Evolutionary conservation across 352 stramenopile genomes (phyloP).

Genomic region (Phytophthora sp.): DNA sequence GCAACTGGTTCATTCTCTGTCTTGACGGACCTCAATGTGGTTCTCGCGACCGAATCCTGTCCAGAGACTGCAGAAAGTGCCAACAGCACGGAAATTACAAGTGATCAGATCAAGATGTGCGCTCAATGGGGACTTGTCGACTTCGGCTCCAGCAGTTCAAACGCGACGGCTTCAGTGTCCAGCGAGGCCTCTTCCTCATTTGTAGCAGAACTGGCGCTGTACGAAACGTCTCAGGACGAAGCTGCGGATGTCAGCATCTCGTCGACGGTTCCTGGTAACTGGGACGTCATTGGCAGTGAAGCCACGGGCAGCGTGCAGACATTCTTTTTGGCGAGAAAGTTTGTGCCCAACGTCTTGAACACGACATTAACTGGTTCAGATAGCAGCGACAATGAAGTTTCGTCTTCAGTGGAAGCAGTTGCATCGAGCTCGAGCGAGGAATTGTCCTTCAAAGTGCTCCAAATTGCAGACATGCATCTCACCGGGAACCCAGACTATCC

Average conservation of each 20-base stretch:
- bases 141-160: constrained; percentile 20
- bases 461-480: constrained; percentile 74
- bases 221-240: constrained; percentile 30
- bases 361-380: background rate
- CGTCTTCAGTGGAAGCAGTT: constrained; percentile 38
- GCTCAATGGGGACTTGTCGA: constrained; percentile 31
- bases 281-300: constrained; percentile 30
- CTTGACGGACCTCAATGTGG: constrained; percentile 32
- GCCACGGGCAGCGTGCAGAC: constrained; percentile 21
- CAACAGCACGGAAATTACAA: constrained; percentile 35
- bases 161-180: constrained; percentile 6
- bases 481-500: constrained; percentile 42
- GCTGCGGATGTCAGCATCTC: constrained; percentile 25
- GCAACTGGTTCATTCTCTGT: constrained; percentile 23
- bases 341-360: constrained; percentile 26
- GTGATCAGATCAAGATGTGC: constrained; percentile 33
- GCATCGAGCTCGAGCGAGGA: constrained; percentile 29
- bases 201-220: constrained; percentile 35
- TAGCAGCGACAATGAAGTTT: constrained; percentile 18
- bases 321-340: constrained; percentile 34
- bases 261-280: constrained; percentile 31
- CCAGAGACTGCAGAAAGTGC: background rate
- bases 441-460: constrained; percentile 66
- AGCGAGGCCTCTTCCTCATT: constrained; percentile 34
- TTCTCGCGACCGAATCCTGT: constrained; percentile 27